Base-by-base conservation (phyloP, 2,329 filamentous ascomycete species). In the Monosporascus sp. region DNA sequence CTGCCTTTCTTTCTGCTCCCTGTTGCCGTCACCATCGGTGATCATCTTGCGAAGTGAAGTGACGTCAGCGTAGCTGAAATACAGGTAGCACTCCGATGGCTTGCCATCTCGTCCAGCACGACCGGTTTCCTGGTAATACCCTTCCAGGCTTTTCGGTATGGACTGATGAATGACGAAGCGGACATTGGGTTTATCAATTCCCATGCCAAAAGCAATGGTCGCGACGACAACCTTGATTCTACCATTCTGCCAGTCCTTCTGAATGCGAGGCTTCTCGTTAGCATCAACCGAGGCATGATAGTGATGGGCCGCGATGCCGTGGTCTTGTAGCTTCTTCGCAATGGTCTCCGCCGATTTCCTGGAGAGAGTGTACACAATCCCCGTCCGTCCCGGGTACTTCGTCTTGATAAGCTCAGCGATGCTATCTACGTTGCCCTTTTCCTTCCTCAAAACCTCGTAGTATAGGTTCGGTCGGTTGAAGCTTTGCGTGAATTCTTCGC, bases 191-290 rank as follows among this genome's bases (percentile, higher is more conserved):
- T 99, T 99, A 74, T 99, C 94, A 59, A 99, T 99, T n/a, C 94
- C 94, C 94, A 99, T 99, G 6, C 94, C 94, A 67, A 99, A 99
- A 24, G 94, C 94, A 68, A 99, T 97, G 0, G 94, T 99, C 20
- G 94, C 95, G 48, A 99, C 94, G 44, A 99, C 95, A 36, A 99
- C 89, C 60, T 96, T 88, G 63, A 86, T 82, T 49, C 77, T 73
- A 6, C 91, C 90, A 44, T 73, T 74, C 68, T 99, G 94, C 94
- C 94, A 99, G 31, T 84, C 71, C 55, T 81, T 81, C 68, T 97
- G 93, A 5, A 94, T 81, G 6, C 78, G 68, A 1, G 79, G 77
- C 67, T 93, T 93, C 49, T 88, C 82, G 5, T 80, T 73, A 0
- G 86, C 68, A 2, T 83, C 74, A 72, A 99, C 84, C 5, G 79